Evolutionary conservation across 2,329 filamentous ascomycete genomes (phyloP).

Genomic region (Eutypa lata): DNA sequence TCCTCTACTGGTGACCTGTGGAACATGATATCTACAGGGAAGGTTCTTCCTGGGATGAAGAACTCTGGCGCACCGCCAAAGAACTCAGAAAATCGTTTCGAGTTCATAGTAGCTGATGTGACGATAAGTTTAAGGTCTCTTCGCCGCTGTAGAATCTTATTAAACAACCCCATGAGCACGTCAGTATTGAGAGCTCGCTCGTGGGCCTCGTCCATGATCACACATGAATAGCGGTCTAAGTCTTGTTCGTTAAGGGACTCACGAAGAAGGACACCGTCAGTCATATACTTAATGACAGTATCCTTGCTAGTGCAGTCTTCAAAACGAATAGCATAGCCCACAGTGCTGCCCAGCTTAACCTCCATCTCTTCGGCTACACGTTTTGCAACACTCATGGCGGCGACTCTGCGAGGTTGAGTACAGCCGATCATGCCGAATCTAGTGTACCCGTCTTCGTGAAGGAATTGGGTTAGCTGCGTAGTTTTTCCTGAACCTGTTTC

Average conservation of each 20-base stretch:
- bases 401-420: conserved; percentile 92
- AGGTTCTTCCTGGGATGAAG: conserved; percentile 91
- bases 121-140: conserved; percentile 95
- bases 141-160: conserved; percentile 87
- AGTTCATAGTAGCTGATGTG: conserved; percentile 98
- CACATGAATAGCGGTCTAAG: conserved; percentile 92
- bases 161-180: conserved; percentile 94
- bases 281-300: conserved; percentile 98
- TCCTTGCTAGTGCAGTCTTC: conserved; percentile 97
- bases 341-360: conserved; percentile 78
- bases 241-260: conserved; percentile 92
- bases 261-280: conserved; percentile 88
- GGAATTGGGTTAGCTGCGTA: conserved; percentile 92
- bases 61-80: conserved; percentile 96
- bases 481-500: conserved; percentile 98
- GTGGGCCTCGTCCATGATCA: conserved; percentile 99
- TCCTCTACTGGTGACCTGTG: conserved; percentile 94
- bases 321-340: conserved; percentile 97
- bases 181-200: conserved; percentile 95
- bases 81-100: conserved; percentile 92
- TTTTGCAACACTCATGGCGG: conserved; percentile 98
- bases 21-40: conserved; percentile 95
- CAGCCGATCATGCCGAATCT: conserved; percentile 88
- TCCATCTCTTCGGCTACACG: conserved; percentile 99
- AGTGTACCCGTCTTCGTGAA: conserved; percentile 93